phyloP scores from a whole-genome alignment of 148 eudicot genomes.

The Simmondsia chinensis region DNA sequence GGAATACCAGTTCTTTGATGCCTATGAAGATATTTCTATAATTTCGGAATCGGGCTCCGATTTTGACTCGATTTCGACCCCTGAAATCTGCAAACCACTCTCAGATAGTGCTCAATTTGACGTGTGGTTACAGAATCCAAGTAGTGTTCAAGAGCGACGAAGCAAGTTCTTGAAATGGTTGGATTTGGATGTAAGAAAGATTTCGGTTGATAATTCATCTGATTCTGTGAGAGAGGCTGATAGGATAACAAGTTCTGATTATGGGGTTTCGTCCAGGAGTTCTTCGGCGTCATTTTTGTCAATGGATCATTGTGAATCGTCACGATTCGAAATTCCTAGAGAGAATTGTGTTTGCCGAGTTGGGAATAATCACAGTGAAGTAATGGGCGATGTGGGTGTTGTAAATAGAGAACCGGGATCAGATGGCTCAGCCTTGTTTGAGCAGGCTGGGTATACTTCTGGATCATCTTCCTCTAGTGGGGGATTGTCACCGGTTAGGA shows the following conservation, averaged over 20 bases:
- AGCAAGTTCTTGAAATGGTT: slow-evolving; percentile 56
- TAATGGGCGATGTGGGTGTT: slow-evolving; percentile 15
- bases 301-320: slow-evolving; percentile 19
- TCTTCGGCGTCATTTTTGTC: slow-evolving; percentile 35
- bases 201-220: slow-evolving; percentile 12
- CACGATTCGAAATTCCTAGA: slow-evolving; percentile 12
- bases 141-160: slow-evolving; percentile 66
- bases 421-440: slow-evolving; percentile 3
- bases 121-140: slow-evolving; percentile 54
- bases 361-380: slow-evolving; percentile 14
- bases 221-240: slow-evolving; percentile 17
- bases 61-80: slow-evolving; percentile 2
- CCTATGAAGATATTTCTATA: slow-evolving; percentile 47
- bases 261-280: slow-evolving; percentile 38
- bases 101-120: slow-evolving; percentile 36
- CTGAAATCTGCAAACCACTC: slow-evolving; percentile 9
- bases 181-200: slow-evolving; percentile 21
- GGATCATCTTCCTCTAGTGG: slow-evolving; percentile 22
- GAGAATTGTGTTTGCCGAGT: slow-evolving; percentile 15
- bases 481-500: slow-evolving; percentile 11
- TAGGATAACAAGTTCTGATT: slow-evolving; percentile 23
- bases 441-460: slow-evolving; percentile 15
- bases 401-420: slow-evolving; percentile 6
- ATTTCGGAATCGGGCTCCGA: slow-evolving; percentile 23
- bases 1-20: slow-evolving; percentile 69